Conservation (phyloP, 768 basidiomycete species). For the Leccinum truebloodii region DNA sequence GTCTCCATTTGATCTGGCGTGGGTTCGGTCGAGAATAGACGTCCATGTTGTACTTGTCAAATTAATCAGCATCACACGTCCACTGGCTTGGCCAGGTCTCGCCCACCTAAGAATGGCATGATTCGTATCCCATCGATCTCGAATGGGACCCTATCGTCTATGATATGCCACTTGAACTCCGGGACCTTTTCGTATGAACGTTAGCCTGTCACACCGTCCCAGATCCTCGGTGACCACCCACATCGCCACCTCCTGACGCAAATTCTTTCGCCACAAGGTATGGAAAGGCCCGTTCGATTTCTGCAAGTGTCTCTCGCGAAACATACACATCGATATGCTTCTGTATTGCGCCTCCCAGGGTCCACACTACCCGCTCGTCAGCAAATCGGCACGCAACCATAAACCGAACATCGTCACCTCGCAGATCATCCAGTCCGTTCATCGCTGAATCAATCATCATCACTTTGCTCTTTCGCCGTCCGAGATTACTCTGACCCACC, state of each 20-base stretch:
- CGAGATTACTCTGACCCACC: slow-evolving; percentile 37
- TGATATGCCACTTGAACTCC: slow-evolving; percentile 80
- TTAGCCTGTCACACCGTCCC: slow-evolving; percentile 4
- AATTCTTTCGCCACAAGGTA: slow-evolving; percentile 77
- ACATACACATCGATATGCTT: slow-evolving; percentile 73
- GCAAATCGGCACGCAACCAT: slow-evolving; percentile 1
- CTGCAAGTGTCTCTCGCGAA: slow-evolving; percentile 61
- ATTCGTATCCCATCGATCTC: slow-evolving; percentile 63
- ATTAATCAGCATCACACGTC: slow-evolving; percentile 3
- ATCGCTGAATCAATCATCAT: slow-evolving; percentile 53
- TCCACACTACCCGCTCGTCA: slow-evolving; percentile 59
- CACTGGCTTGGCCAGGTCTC: neutral
- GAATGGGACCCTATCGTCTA: slow-evolving; percentile 67
- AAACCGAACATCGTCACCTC: slow-evolving; percentile 46
- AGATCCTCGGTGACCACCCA: slow-evolving; percentile 36
- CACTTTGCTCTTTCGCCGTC: neutral
- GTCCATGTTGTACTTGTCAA: slow-evolving; percentile 69
- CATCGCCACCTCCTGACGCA: slow-evolving; percentile 81
- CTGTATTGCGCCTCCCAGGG: slow-evolving; percentile 64
- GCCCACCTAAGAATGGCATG: slow-evolving; percentile 63
- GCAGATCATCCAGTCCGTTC: slow-evolving; percentile 87
- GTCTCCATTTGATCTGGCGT: slow-evolving; percentile 24
- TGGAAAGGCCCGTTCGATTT: slow-evolving; percentile 73
- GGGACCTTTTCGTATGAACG: slow-evolving; percentile 55
- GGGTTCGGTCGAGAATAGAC: slow-evolving; percentile 50